Percentiles rank a stretch among this genome's conserved stretches.
Conservation (phyloP, 2,329 filamentous ascomycete genomes). For the Fusarium sp. region DNA sequence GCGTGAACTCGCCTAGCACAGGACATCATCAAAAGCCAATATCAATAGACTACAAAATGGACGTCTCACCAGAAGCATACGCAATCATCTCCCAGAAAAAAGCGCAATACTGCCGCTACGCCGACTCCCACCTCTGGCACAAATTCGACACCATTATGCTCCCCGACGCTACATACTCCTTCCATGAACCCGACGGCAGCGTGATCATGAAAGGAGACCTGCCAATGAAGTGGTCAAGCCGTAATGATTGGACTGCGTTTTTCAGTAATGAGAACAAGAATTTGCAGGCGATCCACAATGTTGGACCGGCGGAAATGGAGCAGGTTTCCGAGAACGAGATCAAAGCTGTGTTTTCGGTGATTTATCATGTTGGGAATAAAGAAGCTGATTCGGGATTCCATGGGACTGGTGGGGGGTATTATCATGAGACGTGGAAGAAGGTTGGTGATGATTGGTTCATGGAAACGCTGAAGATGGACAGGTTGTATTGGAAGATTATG, state of each 20-base stretch:
- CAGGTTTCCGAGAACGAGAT: slow-evolving; percentile 3
- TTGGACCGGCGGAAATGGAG: slow-evolving; percentile 25
- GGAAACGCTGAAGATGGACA: slow-evolving; percentile 23
- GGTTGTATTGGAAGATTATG: slow-evolving; percentile 30
- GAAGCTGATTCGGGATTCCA: not conserved
- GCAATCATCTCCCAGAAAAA: slow-evolving; percentile 31
- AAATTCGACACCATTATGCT: slow-evolving; percentile 24
- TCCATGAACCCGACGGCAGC: slow-evolving; percentile 1
- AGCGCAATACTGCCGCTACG: slow-evolving; percentile 27
- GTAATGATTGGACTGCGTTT: not conserved
- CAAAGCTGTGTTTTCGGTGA: slow-evolving; percentile 12
- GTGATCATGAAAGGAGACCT: not conserved
- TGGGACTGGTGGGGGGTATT: slow-evolving; percentile 24
- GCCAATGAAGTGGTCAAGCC: not conserved
- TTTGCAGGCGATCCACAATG: slow-evolving; percentile 20
- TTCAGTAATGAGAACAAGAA: slow-evolving; percentile 18
- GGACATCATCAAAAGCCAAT: no score
- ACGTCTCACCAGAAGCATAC: not conserved
- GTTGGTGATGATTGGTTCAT: slow-evolving; percentile 31
- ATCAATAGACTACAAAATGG: not conserved
- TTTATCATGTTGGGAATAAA: slow-evolving; percentile 19
- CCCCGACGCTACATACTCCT: slow-evolving; percentile 1
- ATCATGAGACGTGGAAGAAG: slow-evolving; percentile 31
- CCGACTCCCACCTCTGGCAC: slow-evolving; percentile 28
- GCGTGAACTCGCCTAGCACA: no score